These are phyloP conservation scores for Neopestalotiopsis sp. DNA, from an alignment of 2,329 filamentous ascomycete species.

Conservation along the genomic window DNA sequence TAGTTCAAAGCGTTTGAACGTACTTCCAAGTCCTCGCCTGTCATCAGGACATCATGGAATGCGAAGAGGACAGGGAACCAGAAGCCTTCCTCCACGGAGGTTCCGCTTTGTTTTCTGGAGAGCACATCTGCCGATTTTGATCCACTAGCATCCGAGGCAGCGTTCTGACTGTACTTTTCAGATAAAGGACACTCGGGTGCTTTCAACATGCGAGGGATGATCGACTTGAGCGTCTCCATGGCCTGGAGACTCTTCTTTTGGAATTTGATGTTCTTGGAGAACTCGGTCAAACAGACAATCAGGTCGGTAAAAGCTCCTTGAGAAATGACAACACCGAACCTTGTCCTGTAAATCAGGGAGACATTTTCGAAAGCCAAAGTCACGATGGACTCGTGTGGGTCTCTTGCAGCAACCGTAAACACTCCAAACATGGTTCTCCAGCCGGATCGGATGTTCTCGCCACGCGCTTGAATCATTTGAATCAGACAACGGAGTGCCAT, in stretches of 20 bases:
- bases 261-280: conserved; percentile 98
- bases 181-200: conserved; percentile 95
- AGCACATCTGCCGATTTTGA: conserved; percentile 48
- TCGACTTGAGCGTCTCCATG: conserved; percentile 92
- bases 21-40: conserved; percentile 96
- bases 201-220: conserved; percentile 92
- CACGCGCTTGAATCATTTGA: conserved; percentile 98
- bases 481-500: conserved; percentile 95
- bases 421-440: conserved; percentile 99
- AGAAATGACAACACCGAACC: conserved; percentile 94
- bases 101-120: conserved; percentile 69
- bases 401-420: conserved; percentile 92
- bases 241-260: conserved; percentile 98
- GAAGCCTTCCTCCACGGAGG: conserved; percentile 94
- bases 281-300: conserved; percentile 95
- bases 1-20: conserved; percentile 91
- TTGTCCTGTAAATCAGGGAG: conserved; percentile 90
- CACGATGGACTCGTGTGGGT: conserved; percentile 94
- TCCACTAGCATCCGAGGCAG: conserved; percentile 42
- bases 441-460: conserved; percentile 95
- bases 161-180: conserved; percentile 53
- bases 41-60: conserved; percentile 99
- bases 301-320: conserved; percentile 97
- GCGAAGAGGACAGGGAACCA: conserved; percentile 99
- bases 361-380: conserved; percentile 98